Conservation (phyloP, 2,329 filamentous ascomycete genomes). For the Colletotrichum abscissum region DNA sequence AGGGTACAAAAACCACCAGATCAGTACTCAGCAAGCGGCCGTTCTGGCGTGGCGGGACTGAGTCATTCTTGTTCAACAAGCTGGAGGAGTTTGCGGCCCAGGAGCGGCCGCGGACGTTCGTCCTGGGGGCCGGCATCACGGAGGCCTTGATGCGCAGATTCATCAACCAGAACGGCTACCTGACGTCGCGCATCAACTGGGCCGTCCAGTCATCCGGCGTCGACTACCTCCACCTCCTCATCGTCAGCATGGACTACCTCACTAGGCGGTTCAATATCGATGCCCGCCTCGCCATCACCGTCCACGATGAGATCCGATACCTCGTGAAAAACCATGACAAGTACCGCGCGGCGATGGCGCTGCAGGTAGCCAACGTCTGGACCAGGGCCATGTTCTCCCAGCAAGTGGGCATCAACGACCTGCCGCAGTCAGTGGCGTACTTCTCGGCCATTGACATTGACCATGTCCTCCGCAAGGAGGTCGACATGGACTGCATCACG, state of each 20-base stretch:
- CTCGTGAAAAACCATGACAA: slow-evolving; percentile 86
- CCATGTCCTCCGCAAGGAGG: slow-evolving; percentile 95
- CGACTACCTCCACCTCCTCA: slow-evolving; percentile 94
- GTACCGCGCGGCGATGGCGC: slow-evolving; percentile 89
- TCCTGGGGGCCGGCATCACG: slow-evolving; percentile 94
- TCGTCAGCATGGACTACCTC: slow-evolving; percentile 95
- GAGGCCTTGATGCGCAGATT: slow-evolving; percentile 92
- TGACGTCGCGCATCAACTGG: slow-evolving; percentile 98
- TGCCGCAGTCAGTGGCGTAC: slow-evolving; percentile 94
- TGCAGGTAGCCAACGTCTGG: slow-evolving; percentile 96
- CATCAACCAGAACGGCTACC: slow-evolving; percentile 89
- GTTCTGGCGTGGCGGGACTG: slow-evolving; percentile 97
- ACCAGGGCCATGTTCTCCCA: slow-evolving; percentile 97
- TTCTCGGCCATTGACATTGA: slow-evolving; percentile 97
- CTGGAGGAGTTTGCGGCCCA: slow-evolving; percentile 98
- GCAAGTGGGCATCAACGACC: slow-evolving; percentile 94
- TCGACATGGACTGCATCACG: slow-evolving; percentile 97
- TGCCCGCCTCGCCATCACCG: slow-evolving; percentile 89
- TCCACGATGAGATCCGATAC: slow-evolving; percentile 98
- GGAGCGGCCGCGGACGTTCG: slow-evolving; percentile 88
- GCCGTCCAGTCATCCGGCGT: slow-evolving; percentile 98
- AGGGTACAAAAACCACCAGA: slow-evolving; percentile 85
- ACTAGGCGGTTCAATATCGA: slow-evolving; percentile 85
- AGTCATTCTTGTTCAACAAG: slow-evolving; percentile 98
- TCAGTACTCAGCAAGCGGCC: slow-evolving; percentile 77